Conservation (phyloP, 192 early-diverging fungal species). For the Coemansia reversa region DNA sequence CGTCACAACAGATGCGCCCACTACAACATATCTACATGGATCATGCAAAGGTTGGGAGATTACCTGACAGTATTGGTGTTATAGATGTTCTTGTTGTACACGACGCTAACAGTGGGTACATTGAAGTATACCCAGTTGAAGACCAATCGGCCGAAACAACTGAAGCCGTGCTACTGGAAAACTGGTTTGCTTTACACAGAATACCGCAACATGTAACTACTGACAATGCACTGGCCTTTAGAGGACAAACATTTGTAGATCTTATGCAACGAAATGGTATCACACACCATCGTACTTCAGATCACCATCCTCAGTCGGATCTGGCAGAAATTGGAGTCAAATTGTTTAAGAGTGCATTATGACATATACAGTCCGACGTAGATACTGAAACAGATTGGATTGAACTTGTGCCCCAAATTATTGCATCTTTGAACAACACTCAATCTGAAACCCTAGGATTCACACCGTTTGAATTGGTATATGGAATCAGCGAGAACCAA, state of each 20-base stretch:
- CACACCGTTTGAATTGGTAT: not conserved
- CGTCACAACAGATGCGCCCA: not conserved
- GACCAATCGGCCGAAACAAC: too few species aligned
- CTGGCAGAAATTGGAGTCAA: constrained; percentile 3
- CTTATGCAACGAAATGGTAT: too few species aligned
- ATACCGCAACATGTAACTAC: too few species aligned
- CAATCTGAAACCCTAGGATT: not conserved
- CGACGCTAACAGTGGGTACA: too few species aligned
- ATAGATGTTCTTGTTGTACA: too few species aligned
- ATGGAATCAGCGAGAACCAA: not conserved
- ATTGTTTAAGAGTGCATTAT: not conserved
- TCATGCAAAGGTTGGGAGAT: not conserved
- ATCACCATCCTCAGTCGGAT: not conserved
- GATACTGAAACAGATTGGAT: not conserved
- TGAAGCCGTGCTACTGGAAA: too few species aligned
- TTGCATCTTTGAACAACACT: not conserved
- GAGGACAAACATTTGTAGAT: too few species aligned
- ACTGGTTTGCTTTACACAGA: too few species aligned
- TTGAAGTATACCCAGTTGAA: too few species aligned
- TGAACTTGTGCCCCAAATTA: not conserved
- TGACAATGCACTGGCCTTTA: too few species aligned
- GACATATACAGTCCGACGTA: not conserved
- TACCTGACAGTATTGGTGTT: too few species aligned
- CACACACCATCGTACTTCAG: too few species aligned
- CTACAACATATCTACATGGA: not conserved